A percentile compares a stretch with the other conserved stretches of the same genome.
These are phyloP conservation scores for Fusarium buharicum DNA, from an alignment of 2,329 filamentous ascomycete genomes.

Conservation along the genomic window DNA sequence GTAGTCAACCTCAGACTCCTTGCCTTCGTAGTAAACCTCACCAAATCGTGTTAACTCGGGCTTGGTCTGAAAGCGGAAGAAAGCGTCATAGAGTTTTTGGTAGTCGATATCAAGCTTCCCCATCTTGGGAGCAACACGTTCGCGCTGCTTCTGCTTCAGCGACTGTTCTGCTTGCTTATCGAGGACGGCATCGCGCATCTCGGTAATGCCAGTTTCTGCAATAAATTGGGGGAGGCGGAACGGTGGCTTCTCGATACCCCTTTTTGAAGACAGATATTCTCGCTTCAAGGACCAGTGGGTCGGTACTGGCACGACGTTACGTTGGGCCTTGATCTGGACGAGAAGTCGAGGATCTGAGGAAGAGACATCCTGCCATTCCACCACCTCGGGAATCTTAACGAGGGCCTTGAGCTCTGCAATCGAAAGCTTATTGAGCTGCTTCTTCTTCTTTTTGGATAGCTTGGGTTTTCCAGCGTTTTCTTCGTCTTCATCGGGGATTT, in stretches of 20 bases:
- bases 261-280: constrained; percentile 96
- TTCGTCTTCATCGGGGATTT: constrained; percentile 87
- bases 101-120: constrained; percentile 98
- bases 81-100: constrained; percentile 96
- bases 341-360: constrained; percentile 88
- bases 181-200: constrained; percentile 96
- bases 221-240: constrained; percentile 97
- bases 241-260: constrained; percentile 93
- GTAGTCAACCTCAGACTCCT: constrained; percentile 96
- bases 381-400: constrained; percentile 89
- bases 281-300: constrained; percentile 95
- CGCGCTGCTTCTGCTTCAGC: constrained; percentile 94
- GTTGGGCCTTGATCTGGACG: constrained; percentile 92
- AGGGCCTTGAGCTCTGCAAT: constrained; percentile 95
- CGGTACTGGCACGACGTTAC: constrained; percentile 95
- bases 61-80: constrained; percentile 98
- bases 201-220: constrained; percentile 93
- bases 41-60: constrained; percentile 93
- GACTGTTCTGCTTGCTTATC: constrained; percentile 95
- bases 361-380: constrained; percentile 97
- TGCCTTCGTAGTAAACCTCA: constrained; percentile 99
- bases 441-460: constrained; percentile 94
- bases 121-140: constrained; percentile 94
- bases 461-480: constrained; percentile 72
- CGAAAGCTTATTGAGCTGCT: constrained; percentile 89